Evolutionary conservation across 1,284 basidiomycete species (phyloP).

Genomic region (Ceratobasidium sp.): DNA sequence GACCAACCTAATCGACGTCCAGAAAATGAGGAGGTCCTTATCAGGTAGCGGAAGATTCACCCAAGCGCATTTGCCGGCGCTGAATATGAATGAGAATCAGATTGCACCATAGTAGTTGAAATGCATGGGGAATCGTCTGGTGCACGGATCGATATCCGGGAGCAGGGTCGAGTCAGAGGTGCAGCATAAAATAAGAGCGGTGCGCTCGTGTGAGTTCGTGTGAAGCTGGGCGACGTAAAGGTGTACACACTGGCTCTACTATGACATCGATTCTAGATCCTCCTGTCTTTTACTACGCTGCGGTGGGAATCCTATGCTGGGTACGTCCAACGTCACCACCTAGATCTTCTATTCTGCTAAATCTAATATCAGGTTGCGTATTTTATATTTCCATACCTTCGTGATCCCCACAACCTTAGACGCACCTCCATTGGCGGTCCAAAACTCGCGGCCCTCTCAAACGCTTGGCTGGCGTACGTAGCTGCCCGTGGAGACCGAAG

Average conservation of each 20-base stretch:
- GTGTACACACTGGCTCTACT: not conserved
- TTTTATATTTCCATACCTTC: conserved; percentile 68
- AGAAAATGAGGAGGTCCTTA: too few relatives aligned
- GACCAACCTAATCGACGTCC: too few relatives aligned
- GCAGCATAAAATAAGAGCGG: too few relatives aligned
- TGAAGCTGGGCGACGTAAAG: too few relatives aligned
- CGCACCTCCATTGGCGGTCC: conserved; percentile 72
- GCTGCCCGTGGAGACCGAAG: conserved; percentile 77
- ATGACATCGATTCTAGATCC: not conserved
- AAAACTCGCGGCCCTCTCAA: conserved; percentile 76
- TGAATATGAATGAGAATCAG: too few relatives aligned
- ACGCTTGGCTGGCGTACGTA: conserved; percentile 78
- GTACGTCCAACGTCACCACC: not conserved
- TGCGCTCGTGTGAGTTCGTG: too few relatives aligned
- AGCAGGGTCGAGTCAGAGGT: too few relatives aligned
- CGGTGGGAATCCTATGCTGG: not conserved
- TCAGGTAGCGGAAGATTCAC: too few relatives aligned
- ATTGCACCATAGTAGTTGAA: too few relatives aligned
- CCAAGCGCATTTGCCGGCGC: too few relatives aligned
- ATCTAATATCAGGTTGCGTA: conserved; percentile 18
- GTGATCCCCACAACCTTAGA: conserved; percentile 68
- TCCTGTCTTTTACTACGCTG: not conserved
- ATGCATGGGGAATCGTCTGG: too few relatives aligned
- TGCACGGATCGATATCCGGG: too few relatives aligned
- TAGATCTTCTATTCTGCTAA: not conserved